These are phyloP conservation scores for Hibiscus syriacus DNA, from an alignment of 345 rosid genomes.

Conservation along the genomic window DNA sequence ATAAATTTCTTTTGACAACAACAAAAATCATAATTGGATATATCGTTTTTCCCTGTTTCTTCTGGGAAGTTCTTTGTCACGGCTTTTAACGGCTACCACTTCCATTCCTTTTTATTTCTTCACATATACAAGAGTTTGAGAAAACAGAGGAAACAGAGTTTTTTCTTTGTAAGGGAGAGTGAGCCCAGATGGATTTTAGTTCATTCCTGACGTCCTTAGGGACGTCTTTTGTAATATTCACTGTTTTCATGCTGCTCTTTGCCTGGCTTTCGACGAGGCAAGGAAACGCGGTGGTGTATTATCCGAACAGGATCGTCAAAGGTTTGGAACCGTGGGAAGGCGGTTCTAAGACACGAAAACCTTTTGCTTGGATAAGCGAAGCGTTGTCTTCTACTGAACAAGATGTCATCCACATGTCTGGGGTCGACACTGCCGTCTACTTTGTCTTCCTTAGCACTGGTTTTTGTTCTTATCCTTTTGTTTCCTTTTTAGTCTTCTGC, in stretches of 20 bases:
- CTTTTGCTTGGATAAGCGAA: constrained; percentile 73
- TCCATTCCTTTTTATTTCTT: background rate
- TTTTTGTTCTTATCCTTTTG: constrained; percentile 10
- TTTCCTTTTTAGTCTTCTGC: background rate
- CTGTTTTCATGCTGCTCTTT: constrained; percentile 60
- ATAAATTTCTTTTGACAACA: background rate
- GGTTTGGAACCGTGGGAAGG: constrained; percentile 78
- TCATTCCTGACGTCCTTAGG: constrained; percentile 77
- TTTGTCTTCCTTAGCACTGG: constrained; percentile 87
- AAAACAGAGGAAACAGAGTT: background rate
- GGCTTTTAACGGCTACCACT: background rate
- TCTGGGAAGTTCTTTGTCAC: background rate
- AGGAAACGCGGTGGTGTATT: constrained; percentile 62
- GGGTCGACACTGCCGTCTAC: constrained; percentile 88
- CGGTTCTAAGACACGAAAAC: constrained; percentile 46
- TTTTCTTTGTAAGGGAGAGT: background rate
- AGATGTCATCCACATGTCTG: constrained; percentile 60
- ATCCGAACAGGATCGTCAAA: constrained; percentile 79
- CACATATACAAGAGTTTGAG: background rate
- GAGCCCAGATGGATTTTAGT: constrained; percentile 56
- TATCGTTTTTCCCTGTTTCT: too few species aligned
- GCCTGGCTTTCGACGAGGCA: constrained; percentile 59
- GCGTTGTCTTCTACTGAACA: constrained; percentile 58
- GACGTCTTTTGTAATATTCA: constrained; percentile 62
- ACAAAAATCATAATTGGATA: background rate